Conservation (phyloP, 2,329 filamentous ascomycete genomes). For the Phoma herbarum region DNA sequence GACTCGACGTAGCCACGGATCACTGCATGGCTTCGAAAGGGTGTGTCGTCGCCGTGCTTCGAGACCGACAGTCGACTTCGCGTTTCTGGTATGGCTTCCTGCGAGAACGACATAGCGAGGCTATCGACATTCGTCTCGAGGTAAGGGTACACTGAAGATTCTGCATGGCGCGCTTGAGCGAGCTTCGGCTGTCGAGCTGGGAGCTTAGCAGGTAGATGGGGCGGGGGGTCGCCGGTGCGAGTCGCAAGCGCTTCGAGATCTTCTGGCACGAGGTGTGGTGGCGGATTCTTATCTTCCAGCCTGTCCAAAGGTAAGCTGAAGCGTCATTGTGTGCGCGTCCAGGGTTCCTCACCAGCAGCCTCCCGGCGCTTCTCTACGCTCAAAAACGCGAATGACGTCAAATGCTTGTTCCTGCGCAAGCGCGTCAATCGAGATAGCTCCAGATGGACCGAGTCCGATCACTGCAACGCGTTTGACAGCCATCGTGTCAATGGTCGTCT, state of each 20-base stretch:
- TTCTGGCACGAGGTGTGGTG: slow-evolving; percentile 32
- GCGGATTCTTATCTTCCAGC: slow-evolving; percentile 35
- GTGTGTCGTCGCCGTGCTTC: slow-evolving; percentile 65
- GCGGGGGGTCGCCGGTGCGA: slow-evolving; percentile 31
- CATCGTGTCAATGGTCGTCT: slow-evolving; percentile 13
- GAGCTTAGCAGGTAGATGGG: slow-evolving; percentile 28
- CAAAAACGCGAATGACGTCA: slow-evolving; percentile 68
- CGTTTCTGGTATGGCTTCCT: slow-evolving; percentile 62
- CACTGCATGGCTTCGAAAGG: slow-evolving; percentile 69
- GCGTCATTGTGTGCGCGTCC: not conserved
- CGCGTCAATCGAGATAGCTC: slow-evolving; percentile 68
- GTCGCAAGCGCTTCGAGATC: slow-evolving; percentile 30
- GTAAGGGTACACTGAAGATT: slow-evolving; percentile 62
- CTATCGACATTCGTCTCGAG: slow-evolving; percentile 72
- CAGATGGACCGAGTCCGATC: slow-evolving; percentile 68
- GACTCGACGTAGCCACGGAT: slow-evolving; percentile 64
- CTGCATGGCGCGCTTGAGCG: slow-evolving; percentile 32
- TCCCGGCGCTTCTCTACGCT: slow-evolving; percentile 66
- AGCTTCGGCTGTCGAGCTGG: slow-evolving; percentile 30
- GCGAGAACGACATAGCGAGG: slow-evolving; percentile 67
- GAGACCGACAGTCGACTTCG: slow-evolving; percentile 52
- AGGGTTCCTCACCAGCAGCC: slow-evolving; percentile 65
- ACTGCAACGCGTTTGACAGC: slow-evolving; percentile 61
- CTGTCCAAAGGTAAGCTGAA: slow-evolving; percentile 21
- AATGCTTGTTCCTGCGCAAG: slow-evolving; percentile 67